Evolutionary conservation across 192 early-diverging fungal species (phyloP).

Genomic region (Rhizophagus prolifer): DNA sequence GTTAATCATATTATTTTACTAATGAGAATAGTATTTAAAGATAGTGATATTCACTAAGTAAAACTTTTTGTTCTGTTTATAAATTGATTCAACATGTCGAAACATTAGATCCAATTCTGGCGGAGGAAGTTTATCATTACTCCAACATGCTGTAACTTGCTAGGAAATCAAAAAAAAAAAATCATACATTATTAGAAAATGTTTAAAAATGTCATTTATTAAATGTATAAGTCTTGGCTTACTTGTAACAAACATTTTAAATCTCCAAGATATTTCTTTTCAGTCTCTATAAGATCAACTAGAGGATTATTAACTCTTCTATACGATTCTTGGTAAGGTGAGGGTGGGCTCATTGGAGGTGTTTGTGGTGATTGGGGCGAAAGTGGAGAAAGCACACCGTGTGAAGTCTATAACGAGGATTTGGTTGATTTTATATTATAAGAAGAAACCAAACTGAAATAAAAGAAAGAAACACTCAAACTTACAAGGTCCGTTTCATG

Average conservation of each 20-base stretch:
- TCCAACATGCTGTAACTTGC: not conserved
- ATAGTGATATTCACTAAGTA: conserved; percentile 32
- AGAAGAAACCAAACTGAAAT: not conserved
- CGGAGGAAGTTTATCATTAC: not conserved
- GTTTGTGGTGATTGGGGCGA: not conserved
- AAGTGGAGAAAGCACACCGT: not conserved
- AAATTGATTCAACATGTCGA: conserved; percentile 47
- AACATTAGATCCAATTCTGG: conserved; percentile 46
- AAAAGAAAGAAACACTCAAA: not conserved
- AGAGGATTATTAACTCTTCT: not conserved
- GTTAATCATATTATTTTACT: not conserved
- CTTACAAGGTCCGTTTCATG: not conserved
- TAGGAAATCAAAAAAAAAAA: not conserved
- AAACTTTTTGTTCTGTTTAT: conserved; percentile 54
- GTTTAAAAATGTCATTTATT: not conserved
- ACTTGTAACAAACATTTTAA: conserved; percentile 2
- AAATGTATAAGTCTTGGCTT: not conserved
- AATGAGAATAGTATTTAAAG: not conserved
- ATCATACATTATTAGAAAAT: not conserved
- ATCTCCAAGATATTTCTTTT: not conserved
- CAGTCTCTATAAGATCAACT: not conserved
- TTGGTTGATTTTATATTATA: not conserved
- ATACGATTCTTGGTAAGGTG: not conserved
- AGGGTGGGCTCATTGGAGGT: not conserved
- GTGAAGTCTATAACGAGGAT: not conserved